Evolutionary conservation across 805 yeast species (phyloP).

Genomic region (Zygotorulaspora florentina): DNA sequence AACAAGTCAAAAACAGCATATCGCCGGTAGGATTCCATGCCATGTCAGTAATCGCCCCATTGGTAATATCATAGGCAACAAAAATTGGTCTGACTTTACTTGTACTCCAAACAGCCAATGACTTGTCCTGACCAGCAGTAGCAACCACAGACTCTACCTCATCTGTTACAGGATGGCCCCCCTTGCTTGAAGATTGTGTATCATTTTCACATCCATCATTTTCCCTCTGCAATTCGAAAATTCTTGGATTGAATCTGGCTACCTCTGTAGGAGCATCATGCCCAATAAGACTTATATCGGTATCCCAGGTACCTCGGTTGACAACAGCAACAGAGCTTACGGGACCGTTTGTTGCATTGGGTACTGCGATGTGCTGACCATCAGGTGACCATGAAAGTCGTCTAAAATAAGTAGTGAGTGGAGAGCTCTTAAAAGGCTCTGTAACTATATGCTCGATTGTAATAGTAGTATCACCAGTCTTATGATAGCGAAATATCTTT

Average conservation of each 20-base stretch:
- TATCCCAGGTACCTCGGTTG: conserved; percentile 75
- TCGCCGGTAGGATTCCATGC: conserved; percentile 85
- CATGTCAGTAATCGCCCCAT: conserved; percentile 80
- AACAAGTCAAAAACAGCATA: conserved; percentile 66
- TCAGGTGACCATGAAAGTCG: conserved; percentile 89
- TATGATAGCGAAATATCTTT: conserved; percentile 80
- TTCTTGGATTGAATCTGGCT: conserved; percentile 65
- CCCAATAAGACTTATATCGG: conserved; percentile 70
- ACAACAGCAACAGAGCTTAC: conserved; percentile 69
- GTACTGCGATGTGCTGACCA: conserved; percentile 81
- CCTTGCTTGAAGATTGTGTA: conserved; percentile 7
- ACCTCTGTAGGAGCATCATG: conserved; percentile 86
- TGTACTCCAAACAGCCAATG: conserved; percentile 86
- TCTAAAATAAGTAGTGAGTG: conserved; percentile 85
- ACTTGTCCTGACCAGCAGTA: conserved; percentile 91
- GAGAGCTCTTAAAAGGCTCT: conserved; percentile 84
- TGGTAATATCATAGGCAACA: conserved; percentile 70
- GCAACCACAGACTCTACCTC: conserved; percentile 72
- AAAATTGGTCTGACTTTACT: conserved; percentile 68
- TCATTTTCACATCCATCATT: conserved; percentile 14
- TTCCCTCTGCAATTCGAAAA: conserved; percentile 40
- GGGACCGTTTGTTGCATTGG: conserved; percentile 82
- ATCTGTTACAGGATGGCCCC: conserved; percentile 8
- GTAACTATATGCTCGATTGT: conserved; percentile 78
- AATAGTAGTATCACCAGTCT: conserved; percentile 69